phyloP scores from a whole-genome alignment of 2,329 filamentous ascomycete genomes.

The Hymenoscyphus fraxineus region DNA sequence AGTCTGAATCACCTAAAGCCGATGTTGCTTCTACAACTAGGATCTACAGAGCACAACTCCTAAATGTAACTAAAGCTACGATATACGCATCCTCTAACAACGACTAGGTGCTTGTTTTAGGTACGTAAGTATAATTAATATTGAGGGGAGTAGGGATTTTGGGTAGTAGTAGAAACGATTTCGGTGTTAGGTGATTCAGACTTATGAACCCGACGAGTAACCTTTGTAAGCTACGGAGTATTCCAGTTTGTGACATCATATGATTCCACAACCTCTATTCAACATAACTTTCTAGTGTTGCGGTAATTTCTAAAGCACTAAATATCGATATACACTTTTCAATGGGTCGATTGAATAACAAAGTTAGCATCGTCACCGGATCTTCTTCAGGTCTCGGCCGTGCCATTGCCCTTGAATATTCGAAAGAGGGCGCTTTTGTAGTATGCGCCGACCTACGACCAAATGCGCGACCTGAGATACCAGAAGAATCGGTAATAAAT shows the following conservation, averaged over 20 bases:
- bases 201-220: too few species aligned
- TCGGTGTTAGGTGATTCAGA: too few species aligned
- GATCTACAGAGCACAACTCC: too few species aligned
- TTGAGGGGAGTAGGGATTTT: too few species aligned
- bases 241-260: neutral
- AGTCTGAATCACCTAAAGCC: too few species aligned
- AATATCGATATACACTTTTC: neutral
- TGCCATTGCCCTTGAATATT: slow-evolving; percentile 43
- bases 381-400: slow-evolving; percentile 45
- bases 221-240: too few species aligned
- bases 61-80: too few species aligned
- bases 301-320: neutral
- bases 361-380: slow-evolving; percentile 44
- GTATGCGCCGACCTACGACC: slow-evolving; percentile 42
- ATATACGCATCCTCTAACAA: too few species aligned
- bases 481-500: slow-evolving; percentile 28
- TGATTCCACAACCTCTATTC: neutral
- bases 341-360: slow-evolving; percentile 28
- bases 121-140: too few species aligned
- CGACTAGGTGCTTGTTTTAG: too few species aligned
- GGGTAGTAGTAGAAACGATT: too few species aligned
- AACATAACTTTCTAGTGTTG: neutral
- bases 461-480: slow-evolving; percentile 26
- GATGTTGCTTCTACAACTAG: too few species aligned
- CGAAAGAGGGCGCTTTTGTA: slow-evolving; percentile 40